Conservation (phyloP, 2,329 filamentous ascomycete species). For the Botrytis pseudocinerea region DNA sequence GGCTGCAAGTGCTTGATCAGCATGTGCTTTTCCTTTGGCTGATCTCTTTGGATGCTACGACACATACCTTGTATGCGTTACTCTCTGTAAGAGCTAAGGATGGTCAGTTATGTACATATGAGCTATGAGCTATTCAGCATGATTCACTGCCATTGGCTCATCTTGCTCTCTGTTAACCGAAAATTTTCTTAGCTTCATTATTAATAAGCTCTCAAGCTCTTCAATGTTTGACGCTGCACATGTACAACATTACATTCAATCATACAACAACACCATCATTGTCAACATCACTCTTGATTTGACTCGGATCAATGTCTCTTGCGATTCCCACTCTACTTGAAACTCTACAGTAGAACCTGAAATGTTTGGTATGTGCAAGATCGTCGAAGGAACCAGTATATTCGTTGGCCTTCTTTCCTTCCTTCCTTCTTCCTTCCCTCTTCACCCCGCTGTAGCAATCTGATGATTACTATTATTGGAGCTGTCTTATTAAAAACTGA, state of each 20-base stretch:
- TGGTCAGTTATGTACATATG: not conserved
- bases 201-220: not conserved
- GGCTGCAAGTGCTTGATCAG: conserved; percentile 3
- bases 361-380: conserved; percentile 20
- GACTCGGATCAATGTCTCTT: not conserved
- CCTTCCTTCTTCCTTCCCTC: not conserved
- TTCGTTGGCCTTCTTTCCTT: not conserved
- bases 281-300: not conserved
- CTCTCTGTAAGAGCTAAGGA: not conserved
- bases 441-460: conserved; percentile 19
- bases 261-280: not conserved
- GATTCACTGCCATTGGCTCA: not conserved
- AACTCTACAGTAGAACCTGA: conserved; percentile 10
- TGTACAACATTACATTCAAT: not conserved
- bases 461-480: conserved; percentile 36
- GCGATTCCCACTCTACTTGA: not conserved
- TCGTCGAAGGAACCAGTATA: not conserved
- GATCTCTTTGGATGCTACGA: not conserved
- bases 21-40: conserved; percentile 11
- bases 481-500: conserved; percentile 33
- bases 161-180: conserved; percentile 6
- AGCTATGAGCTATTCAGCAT: not conserved
- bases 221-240: not conserved
- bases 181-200: not conserved
- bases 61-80: not conserved